Evolutionary conservation across 148 eudicot genomes (phyloP).

Genomic region (Rhododendron molle): DNA sequence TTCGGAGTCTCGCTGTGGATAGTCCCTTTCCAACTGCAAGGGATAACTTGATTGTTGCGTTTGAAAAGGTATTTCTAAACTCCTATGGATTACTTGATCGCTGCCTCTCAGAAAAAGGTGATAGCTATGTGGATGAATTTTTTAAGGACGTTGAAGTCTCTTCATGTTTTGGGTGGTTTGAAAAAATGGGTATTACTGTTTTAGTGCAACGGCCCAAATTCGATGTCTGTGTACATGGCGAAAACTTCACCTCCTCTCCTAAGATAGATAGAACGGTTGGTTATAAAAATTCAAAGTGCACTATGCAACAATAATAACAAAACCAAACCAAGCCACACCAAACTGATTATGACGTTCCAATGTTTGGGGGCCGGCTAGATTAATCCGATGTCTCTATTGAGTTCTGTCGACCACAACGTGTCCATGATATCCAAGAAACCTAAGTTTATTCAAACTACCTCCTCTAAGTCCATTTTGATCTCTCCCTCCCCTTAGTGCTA

Average conservation of each 20-base stretch:
- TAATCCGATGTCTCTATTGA: neutral
- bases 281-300: neutral
- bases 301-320: too few relatives aligned
- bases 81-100: neutral
- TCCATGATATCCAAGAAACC: neutral
- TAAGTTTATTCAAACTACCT: neutral
- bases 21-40: slow-evolving; percentile 51
- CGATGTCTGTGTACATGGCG: neutral
- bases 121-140: neutral
- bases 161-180: neutral
- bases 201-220: neutral
- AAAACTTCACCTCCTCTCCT: too few relatives aligned
- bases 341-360: neutral
- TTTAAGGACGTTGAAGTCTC: neutral
- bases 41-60: slow-evolving; percentile 51
- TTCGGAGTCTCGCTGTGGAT: slow-evolving; percentile 60
- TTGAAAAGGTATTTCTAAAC: slow-evolving; percentile 45
- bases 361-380: neutral
- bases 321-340: neutral
- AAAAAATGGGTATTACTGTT: neutral
- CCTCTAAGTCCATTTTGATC: neutral
- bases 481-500: neutral
- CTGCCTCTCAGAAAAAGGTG: neutral
- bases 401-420: neutral
- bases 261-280: neutral